These are phyloP conservation scores for Claviceps sp. DNA, from an alignment of 2,329 filamentous ascomycete genomes.

Conservation along the genomic window DNA sequence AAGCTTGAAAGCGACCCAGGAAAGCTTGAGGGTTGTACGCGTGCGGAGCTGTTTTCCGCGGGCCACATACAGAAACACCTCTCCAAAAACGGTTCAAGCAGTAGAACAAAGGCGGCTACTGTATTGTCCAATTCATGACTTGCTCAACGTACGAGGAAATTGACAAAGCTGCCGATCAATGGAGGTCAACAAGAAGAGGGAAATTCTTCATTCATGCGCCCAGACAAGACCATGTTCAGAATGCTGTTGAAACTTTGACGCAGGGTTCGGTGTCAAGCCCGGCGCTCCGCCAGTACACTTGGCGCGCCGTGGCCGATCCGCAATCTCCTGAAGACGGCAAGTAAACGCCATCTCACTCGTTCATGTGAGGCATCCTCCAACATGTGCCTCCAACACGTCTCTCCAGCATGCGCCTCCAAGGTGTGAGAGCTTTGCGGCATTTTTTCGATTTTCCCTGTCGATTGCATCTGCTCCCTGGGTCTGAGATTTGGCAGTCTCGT, in stretches of 20 bases:
- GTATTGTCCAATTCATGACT: constrained; percentile 1
- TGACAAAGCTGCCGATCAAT: neutral
- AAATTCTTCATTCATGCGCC: neutral
- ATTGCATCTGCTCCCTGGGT: neutral
- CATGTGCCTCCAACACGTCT: no score
- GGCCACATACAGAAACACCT: neutral
- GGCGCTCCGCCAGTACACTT: neutral
- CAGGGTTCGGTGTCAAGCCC: constrained; percentile 2
- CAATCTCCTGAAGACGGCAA: neutral
- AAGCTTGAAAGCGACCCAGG: neutral
- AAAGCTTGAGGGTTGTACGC: neutral
- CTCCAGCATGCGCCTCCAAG: neutral
- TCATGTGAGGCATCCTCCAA: neutral
- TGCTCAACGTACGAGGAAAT: neutral
- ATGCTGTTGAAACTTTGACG: neutral
- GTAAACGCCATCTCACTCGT: neutral
- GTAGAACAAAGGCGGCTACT: constrained; percentile 1
- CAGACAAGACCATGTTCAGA: neutral
- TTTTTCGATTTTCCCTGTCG: neutral
- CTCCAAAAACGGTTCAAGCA: neutral
- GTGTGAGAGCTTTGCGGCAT: neutral
- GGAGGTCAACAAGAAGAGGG: neutral
- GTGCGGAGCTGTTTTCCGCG: neutral
- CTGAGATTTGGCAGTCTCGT: neutral
- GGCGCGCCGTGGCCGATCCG: neutral